These are phyloP conservation scores for Scedosporium boydii DNA, from an alignment of 2,329 filamentous ascomycete species.

Conservation along the genomic window DNA sequence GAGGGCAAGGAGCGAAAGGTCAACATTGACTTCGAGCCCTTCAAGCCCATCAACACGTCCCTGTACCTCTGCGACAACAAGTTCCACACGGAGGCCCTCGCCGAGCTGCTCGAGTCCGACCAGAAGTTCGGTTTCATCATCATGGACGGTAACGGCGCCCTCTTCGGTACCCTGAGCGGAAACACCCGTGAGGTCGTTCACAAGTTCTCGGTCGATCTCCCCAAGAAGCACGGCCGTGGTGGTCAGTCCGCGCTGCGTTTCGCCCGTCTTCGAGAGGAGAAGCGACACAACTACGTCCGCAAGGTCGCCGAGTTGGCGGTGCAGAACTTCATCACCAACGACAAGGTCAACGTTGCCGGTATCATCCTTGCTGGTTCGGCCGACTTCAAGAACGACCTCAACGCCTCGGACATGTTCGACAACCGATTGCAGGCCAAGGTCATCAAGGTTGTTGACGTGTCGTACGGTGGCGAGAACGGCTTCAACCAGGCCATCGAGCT, in stretches of 20 bases:
- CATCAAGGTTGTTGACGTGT: constrained; percentile 98
- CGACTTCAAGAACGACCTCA: constrained; percentile 99
- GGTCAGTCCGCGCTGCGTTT: constrained; percentile 99
- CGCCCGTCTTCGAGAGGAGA: constrained; percentile 97
- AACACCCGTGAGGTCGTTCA: constrained; percentile 96
- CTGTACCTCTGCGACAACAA: constrained; percentile 99
- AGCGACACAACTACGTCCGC: constrained; percentile 99
- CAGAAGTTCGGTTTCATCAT: constrained; percentile 99
- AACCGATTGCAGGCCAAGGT: constrained; percentile 85
- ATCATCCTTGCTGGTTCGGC: constrained; percentile 93
- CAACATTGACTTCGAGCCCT: constrained; percentile 99
- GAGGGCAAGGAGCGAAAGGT: constrained; percentile 99
- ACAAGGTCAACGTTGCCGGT: constrained; percentile 97
- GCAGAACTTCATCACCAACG: constrained; percentile 96
- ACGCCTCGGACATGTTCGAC: constrained; percentile 96
- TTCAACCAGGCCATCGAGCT: constrained; percentile 99
- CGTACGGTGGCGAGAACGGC: constrained; percentile 96
- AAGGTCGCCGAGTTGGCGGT: constrained; percentile 97
- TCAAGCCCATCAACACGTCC: constrained; percentile 99
- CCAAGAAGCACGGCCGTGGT: constrained; percentile 99
- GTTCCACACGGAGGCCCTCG: constrained; percentile 95
- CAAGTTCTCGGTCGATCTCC: constrained; percentile 96
- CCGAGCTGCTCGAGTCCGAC: constrained; percentile 94
- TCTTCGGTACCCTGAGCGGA: constrained; percentile 93
- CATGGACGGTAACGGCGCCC: constrained; percentile 98